Base-by-base conservation (phyloP, 352 stramenopile genomes). In the Salisapilia sapeloensis region DNA sequence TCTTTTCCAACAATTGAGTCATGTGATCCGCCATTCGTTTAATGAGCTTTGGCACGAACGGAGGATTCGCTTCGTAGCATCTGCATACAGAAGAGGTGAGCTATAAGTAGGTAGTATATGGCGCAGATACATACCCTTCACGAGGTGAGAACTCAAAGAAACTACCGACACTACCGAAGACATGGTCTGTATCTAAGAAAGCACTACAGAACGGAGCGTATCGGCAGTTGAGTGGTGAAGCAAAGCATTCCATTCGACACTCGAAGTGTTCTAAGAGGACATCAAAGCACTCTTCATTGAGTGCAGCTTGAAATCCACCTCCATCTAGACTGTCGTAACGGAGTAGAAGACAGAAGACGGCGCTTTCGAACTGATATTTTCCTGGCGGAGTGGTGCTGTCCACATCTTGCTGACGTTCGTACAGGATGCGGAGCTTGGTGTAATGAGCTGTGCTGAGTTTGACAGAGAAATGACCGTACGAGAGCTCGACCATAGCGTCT, bases 41-140 rank as follows among this genome's bases (percentile, higher is more conserved):
- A 42, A 97, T 96, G 25, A 97, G 56, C 38, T 76, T 62, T 14
- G 84, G 78, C 31, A 94, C 86, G 55, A 97, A 97, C 2, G 91
- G 91, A 33, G 91, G 91, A 60, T 97, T 97, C 7, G 85, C 89
- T 61, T 97, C 82, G 42, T 83, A 97, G 40, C 69, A 82, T 21
- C 60, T 78, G 28, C 9, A 35, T 7, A 2, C 21, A 15, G 5
- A 13, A 39, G 7, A 30, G 8, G 17, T 22, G 35, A 35, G 28
- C 8, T 2, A 26, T 33, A 4, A 2, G 34, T 17, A 32, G 16
- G 4, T 31, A 29, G 18, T 33, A 9, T 25, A 30, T 25, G 14
- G n/a, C 4, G 15, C 18, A 9, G 13, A 7, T 7, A 33, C 47
- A 15, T 47, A 85, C 46, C 85, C 83, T 4, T 53, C 63, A 25